Evolutionary conservation across 345 rosid genomes (phyloP), one percentile per base, ranked within the genome.

Genomic region (Lepidium africanum): DNA sequence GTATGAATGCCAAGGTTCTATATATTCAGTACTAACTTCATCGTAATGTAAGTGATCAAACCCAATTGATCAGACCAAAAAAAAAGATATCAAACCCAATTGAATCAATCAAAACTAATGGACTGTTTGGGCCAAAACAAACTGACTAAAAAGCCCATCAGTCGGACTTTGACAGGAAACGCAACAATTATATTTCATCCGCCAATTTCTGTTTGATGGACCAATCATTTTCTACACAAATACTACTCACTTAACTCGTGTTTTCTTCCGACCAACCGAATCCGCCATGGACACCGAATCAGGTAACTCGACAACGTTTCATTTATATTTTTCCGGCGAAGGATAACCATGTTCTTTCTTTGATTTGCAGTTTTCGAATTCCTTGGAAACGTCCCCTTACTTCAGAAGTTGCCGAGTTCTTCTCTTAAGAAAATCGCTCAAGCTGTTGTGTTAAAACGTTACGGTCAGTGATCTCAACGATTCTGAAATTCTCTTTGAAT

Each of bases 351-450:
- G 64, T 37, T 35, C 39, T 46, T 60, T 52, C 38, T 69, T 53
- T 57, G 47, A 17, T 9, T 66, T 70, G 76, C 84, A 91, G 99
- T 84, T 61, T 75, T 85, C 43, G 96, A 91, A 71, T 91, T 94
- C 62, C 73, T 94, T 47, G 86, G 96, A 19, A 77, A 83, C 70
- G 95, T 94, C 33, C 95, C 91, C 3, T 68, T 94, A 80, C 84
- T 91, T 46, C 97, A 87, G 84, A 87, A 81, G 72, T 75, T 94
- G 2, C 97, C 97, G 0, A 81, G 87, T 35, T 83, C 88, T 40
- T 91, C 87, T 41, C 86, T 89, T 3, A 81, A 76, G 85, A 86
- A 66, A 71, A 85, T 94, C 36, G 83, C 97, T 25, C 64, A 83
- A 65, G 72, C 74, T 40, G 90, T 87, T 17, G 51, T 40, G 10